A percentile compares a stretch with the other conserved stretches of the same genome.
Evolutionary conservation across 2,329 filamentous ascomycete genomes (phyloP).

Genomic region (Colletotrichum australisinense): DNA sequence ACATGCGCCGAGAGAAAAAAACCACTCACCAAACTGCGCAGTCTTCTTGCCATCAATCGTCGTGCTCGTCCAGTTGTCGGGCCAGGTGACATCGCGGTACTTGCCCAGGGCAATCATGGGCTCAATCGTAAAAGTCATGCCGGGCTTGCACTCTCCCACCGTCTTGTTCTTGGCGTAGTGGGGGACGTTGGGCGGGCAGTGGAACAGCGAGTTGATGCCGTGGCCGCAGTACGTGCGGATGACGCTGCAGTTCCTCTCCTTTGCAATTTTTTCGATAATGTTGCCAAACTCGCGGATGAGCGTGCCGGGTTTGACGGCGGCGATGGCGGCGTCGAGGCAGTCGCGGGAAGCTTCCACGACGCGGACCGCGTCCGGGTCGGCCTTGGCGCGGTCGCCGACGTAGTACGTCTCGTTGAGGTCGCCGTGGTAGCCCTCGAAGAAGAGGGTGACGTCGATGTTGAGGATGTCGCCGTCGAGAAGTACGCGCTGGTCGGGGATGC

Average conservation of each 20-base stretch:
- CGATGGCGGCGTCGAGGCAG: conserved; percentile 90
- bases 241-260: conserved; percentile 85
- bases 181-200: conserved; percentile 92
- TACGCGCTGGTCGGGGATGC: conserved; percentile 91
- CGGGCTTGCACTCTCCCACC: conserved; percentile 90
- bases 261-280: conserved; percentile 94
- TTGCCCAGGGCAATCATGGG: conserved; percentile 97
- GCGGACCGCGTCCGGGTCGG: conserved; percentile 86
- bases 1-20: too few species aligned
- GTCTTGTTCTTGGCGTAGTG: conserved; percentile 99
- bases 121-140: conserved; percentile 99
- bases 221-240: conserved; percentile 97
- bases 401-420: conserved; percentile 99
- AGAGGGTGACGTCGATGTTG: conserved; percentile 96
- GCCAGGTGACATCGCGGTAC: conserved; percentile 95
- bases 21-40: conserved; percentile 86
- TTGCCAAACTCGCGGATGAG: conserved; percentile 94
- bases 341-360: conserved; percentile 92
- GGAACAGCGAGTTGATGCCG: conserved; percentile 93
- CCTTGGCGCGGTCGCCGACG: conserved; percentile 86
- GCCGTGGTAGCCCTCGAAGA: conserved; percentile 94
- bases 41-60: conserved; percentile 90
- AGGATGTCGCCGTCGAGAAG: conserved; percentile 94
- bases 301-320: conserved; percentile 91
- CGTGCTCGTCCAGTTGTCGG: conserved; percentile 97